Base-by-base conservation (phyloP, 768 basidiomycete species). In the Rhodotorula taiwanensis region DNA sequence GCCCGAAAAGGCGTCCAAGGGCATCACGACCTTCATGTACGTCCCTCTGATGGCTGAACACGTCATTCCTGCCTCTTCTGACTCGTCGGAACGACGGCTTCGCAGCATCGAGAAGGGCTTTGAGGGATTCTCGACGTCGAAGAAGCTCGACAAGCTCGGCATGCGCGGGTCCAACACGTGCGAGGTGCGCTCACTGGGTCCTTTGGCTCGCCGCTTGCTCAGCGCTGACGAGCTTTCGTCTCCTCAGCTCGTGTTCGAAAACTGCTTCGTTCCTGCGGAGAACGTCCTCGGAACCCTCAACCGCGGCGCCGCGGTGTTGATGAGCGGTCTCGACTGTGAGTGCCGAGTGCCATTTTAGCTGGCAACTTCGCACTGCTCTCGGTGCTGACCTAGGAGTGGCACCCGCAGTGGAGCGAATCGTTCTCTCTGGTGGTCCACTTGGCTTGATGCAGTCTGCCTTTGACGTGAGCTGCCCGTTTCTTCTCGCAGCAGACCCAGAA, bases 361-460 rank as follows among this genome's bases (percentile, higher is more conserved):
- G 16, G n/a, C n/a, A n/a, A n/a, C n/a, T n/a, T n/a, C n/a, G n/a
- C n/a, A n/a, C n/a, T n/a, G n/a, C n/a, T n/a, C n/a, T n/a, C n/a
- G n/a, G n/a, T n/a, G n/a, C n/a, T n/a, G 10, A 39, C 36, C 79
- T 9, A 10, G 36, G 16, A 39, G 36, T 16, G 9, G 9, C 36
- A 39, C 16, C n/a, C 36, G 36, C 36, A 39, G 36, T 93, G 45
- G 92, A 97, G 74, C 83, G 92, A 33, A 81, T 97, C 23, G 92
- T 97, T 25, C 79, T 97, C 45, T 88, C 87, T 60, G 92, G 91
- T 41, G 93, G 93, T 34, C 93, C 92, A 15, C 80, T 95, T 41
- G 93, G 92, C 86, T 87, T 94, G 60, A 91, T 91, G 89, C 91
- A 93, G 76, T 86, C 89, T 13, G 89, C 93, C 8, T 91, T 94